Conservation (phyloP, 257 asterid species). For the Hygrophila difformis region DNA sequence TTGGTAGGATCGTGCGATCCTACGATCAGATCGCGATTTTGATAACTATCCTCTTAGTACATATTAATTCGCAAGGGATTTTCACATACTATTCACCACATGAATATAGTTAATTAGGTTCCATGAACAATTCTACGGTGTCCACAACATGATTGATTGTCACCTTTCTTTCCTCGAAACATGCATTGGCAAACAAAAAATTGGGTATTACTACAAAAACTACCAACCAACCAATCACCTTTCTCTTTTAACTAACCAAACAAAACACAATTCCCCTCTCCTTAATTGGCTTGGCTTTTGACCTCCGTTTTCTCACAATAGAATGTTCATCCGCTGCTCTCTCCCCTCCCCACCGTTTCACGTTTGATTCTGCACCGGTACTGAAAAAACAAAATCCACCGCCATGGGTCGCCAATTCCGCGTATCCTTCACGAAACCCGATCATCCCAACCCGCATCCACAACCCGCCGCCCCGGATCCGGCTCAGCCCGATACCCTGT, state of each 20-base stretch:
- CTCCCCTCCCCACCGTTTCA: constrained; percentile 37
- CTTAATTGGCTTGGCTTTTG: not conserved
- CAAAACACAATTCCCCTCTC: too few species aligned
- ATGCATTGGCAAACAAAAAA: too few species aligned
- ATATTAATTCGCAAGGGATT: too few species aligned
- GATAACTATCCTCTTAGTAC: too few species aligned
- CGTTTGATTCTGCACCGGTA: constrained; percentile 20
- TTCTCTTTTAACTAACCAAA: too few species aligned
- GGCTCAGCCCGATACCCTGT: constrained; percentile 1
- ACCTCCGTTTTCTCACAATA: constrained; percentile 13
- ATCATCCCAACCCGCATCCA: constrained; percentile 18
- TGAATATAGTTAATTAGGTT: too few species aligned
- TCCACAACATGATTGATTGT: too few species aligned
- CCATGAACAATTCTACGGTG: too few species aligned
- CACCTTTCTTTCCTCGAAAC: constrained; percentile 19
- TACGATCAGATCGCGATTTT: too few species aligned
- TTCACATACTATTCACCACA: too few species aligned
- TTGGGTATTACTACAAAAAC: too few species aligned
- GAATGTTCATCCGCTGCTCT: constrained; percentile 15
- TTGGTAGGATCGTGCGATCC: too few species aligned
- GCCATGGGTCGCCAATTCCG: constrained; percentile 40
- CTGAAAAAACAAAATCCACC: constrained; percentile 13
- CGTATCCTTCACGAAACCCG: constrained; percentile 12
- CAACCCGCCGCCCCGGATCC: constrained; percentile 13
- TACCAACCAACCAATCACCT: constrained; percentile 12